phyloP scores from a whole-genome alignment of 192 early-diverging fungal genomes.

The Coemansia sp. region DNA sequence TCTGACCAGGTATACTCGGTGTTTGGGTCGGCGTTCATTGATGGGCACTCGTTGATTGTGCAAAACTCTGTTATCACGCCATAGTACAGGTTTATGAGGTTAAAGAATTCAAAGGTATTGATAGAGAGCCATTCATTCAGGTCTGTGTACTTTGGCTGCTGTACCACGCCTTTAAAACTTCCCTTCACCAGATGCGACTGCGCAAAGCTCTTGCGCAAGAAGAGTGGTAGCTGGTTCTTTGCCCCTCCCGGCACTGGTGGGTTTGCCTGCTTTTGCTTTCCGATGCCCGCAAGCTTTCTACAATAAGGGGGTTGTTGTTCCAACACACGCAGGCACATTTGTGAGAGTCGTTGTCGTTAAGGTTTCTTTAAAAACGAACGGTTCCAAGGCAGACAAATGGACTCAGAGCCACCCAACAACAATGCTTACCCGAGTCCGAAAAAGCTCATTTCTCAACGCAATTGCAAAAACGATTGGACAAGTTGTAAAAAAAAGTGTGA shows the following conservation, averaged over 20 bases:
- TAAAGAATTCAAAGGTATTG: slow-evolving; percentile 92
- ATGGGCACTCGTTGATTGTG: slow-evolving; percentile 74
- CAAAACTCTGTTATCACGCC: slow-evolving; percentile 87
- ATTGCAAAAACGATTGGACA: background rate
- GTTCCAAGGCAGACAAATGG: background rate
- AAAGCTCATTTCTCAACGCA: slow-evolving; percentile 41
- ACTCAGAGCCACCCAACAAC: background rate
- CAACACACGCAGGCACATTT: background rate
- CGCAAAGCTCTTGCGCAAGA: slow-evolving; percentile 67
- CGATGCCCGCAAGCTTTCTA: slow-evolving; percentile 54
- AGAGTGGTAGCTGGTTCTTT: slow-evolving; percentile 51
- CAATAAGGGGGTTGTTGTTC: background rate
- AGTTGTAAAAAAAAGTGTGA: background rate
- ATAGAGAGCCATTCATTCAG: slow-evolving; percentile 91
- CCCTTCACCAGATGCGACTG: slow-evolving; percentile 82
- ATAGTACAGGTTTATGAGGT: slow-evolving; percentile 88
- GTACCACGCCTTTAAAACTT: slow-evolving; percentile 85
- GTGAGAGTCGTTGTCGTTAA: background rate
- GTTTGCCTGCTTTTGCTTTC: slow-evolving; percentile 46
- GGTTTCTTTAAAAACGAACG: background rate
- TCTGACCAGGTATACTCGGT: slow-evolving; percentile 94
- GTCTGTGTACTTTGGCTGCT: slow-evolving; percentile 89
- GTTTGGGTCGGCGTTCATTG: slow-evolving; percentile 80
- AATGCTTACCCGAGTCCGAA: slow-evolving; percentile 51
- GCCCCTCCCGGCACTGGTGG: slow-evolving; percentile 20